These are phyloP conservation scores for Colletotrichum zoysiae DNA, from an alignment of 2,329 filamentous ascomycete species.

Conservation along the genomic window DNA sequence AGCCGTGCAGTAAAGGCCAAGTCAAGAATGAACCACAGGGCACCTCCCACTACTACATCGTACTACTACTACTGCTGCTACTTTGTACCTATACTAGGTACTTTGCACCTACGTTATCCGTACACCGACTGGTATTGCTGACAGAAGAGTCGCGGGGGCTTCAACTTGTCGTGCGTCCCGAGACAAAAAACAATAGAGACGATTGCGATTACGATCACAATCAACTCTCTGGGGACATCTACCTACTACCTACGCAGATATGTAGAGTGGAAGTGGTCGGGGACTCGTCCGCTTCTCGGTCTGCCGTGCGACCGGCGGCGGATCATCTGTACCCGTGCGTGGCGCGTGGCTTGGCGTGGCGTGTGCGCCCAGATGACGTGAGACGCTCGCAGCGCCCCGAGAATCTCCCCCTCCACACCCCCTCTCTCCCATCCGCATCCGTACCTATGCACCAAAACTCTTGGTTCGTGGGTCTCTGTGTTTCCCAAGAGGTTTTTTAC, in stretches of 20 bases:
- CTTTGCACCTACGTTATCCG: too few species aligned
- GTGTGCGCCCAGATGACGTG: constrained; percentile 30
- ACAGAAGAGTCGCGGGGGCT: neutral
- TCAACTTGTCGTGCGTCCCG: constrained; percentile 8
- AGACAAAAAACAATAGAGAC: neutral
- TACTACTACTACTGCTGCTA: too few species aligned
- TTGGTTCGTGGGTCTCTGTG: neutral
- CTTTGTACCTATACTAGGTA: too few species aligned
- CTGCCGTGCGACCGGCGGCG: constrained; percentile 5
- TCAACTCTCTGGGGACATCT: too few species aligned
- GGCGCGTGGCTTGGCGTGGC: too few species aligned
- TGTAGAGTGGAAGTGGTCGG: too few species aligned
- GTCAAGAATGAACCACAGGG: neutral
- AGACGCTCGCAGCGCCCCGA: constrained; percentile 18
- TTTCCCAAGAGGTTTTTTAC: neutral
- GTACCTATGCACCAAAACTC: neutral
- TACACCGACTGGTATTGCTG: neutral
- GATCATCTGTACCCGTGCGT: constrained; percentile 32
- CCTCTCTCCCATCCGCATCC: too few species aligned
- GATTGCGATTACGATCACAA: too few species aligned
- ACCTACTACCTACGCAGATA: too few species aligned
- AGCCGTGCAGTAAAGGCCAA: neutral
- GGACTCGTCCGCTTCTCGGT: neutral
- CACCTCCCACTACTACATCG: too few species aligned
- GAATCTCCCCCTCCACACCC: neutral